Conservation (phyloP, 2,329 filamentous ascomycete genomes). For the Aspergillus udagawae region DNA sequence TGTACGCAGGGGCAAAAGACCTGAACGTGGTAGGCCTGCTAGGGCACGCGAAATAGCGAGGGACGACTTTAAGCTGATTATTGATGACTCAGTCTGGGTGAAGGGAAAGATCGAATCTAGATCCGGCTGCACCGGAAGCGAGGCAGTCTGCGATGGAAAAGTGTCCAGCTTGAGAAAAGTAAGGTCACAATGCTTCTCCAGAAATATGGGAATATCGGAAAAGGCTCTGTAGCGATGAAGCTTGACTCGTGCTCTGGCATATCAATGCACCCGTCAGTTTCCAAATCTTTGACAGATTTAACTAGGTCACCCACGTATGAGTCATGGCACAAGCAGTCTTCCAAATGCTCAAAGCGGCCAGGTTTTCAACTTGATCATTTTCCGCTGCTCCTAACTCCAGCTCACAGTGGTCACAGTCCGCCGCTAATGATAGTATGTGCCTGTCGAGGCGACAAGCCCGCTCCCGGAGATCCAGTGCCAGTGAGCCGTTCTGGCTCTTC, state of each 20-base stretch:
- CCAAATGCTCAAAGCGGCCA: constrained; percentile 15
- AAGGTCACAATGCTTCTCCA: constrained; percentile 21
- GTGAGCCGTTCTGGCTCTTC: constrained; percentile 7
- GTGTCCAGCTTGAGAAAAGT: constrained; percentile 13
- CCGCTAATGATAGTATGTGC: not conserved
- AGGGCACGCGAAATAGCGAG: constrained; percentile 16
- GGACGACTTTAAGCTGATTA: constrained; percentile 22
- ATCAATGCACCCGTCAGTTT: not conserved
- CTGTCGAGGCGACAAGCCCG: not conserved
- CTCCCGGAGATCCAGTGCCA: not conserved
- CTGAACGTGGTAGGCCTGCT: constrained; percentile 13
- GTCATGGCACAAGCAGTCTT: constrained; percentile 14
- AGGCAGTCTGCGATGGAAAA: not conserved
- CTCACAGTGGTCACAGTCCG: not conserved
- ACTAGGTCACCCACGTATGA: constrained; percentile 12
- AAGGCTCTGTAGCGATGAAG: constrained; percentile 24
- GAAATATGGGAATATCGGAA: constrained; percentile 20
- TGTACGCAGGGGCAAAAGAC: not conserved
- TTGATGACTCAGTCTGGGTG: constrained; percentile 19
- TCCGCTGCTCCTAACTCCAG: not conserved
- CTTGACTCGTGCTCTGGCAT: constrained; percentile 16
- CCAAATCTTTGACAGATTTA: not conserved
- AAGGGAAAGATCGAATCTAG: constrained; percentile 19
- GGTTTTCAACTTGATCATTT: constrained; percentile 1
- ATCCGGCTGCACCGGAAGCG: not conserved